Evolutionary conservation across 257 asterid genomes (phyloP).

Genomic region (Forsythia viridissima): DNA sequence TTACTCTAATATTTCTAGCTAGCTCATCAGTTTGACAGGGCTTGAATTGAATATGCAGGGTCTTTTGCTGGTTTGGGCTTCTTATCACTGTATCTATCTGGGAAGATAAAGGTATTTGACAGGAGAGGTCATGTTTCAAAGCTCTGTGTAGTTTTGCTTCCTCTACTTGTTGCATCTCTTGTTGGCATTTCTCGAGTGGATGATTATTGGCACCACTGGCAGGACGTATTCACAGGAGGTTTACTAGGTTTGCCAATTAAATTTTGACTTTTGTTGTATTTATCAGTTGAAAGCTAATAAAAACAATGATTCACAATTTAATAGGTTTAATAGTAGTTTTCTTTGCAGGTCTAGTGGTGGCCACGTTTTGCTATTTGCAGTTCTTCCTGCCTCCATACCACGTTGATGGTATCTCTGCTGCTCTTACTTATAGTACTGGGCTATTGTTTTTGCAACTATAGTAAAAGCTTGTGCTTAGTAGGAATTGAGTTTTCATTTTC

Average conservation of each 20-base stretch:
- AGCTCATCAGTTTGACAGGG: neutral
- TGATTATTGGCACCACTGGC: constrained; percentile 93
- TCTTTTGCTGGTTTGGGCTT: constrained; percentile 83
- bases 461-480: neutral
- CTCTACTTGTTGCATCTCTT: constrained; percentile 60
- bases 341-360: constrained; percentile 60
- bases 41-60: constrained; percentile 43
- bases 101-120: constrained; percentile 77
- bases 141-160: constrained; percentile 67
- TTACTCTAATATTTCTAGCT: neutral
- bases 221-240: constrained; percentile 87
- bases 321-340: neutral
- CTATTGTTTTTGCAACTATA: too few relatives aligned
- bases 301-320: neutral
- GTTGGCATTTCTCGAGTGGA: constrained; percentile 79
- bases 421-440: neutral
- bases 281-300: neutral
- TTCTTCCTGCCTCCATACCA: constrained; percentile 89
- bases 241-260: constrained; percentile 57
- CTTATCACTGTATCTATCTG: constrained; percentile 71
- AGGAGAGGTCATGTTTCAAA: constrained; percentile 73
- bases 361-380: constrained; percentile 78
- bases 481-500: neutral
- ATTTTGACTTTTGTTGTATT: neutral
- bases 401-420: constrained; percentile 44